Evolutionary conservation across 352 stramenopile species (phyloP), one percentile per base, ranked within the genome.

Genomic region (Phytopythium mirpurense): DNA sequence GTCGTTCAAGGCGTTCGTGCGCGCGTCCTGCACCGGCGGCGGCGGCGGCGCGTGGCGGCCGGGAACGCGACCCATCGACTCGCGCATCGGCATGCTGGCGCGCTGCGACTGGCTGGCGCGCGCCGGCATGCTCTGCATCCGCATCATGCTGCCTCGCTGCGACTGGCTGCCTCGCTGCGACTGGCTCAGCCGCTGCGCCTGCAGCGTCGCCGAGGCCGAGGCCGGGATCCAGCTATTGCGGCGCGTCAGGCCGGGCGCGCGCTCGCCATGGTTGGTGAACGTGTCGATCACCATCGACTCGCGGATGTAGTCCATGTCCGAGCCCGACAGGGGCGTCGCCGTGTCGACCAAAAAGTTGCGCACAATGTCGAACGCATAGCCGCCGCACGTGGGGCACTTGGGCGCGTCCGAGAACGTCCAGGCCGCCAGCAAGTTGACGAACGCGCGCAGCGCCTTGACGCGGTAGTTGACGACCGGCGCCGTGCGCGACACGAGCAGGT

Each of bases 381-480:
- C 84, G 29, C 79, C 84, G 48, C 84, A 94, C 5, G 80, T 91
- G 2, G 84, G 82, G 32, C 84, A 94, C 60, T 94, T 94, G 51
- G 84, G 81, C 47, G 79, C 74, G 51, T 78, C 86, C 6, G 82
- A 91, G 53, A 94, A 94, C 7, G 81, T 65, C 78, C 83, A 93
- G 4, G 78, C 86, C 11, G 82, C 82, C 43, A 94, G 57, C 57
- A 91, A 31, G 48, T 91, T 91, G 23, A 93, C 62, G 53, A 94
- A 94, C n/a, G 81, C 81, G 8, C 84, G 84, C 52, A 94, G 64
- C 35, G 82, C 84, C 55, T 90, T 86, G 46, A 88, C 70, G 37
- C 84, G 84, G 57, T 94, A 94, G 65, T 94, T 92, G 50, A 94
- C 59, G 6, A 94, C 82, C 2, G 78, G 62, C n/a, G 76, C 70